Percentiles rank a stretch among this genome's conserved stretches.
Evolutionary conservation across 1,284 basidiomycete genomes (phyloP).

Genomic region (Macrocystidia cucumis): DNA sequence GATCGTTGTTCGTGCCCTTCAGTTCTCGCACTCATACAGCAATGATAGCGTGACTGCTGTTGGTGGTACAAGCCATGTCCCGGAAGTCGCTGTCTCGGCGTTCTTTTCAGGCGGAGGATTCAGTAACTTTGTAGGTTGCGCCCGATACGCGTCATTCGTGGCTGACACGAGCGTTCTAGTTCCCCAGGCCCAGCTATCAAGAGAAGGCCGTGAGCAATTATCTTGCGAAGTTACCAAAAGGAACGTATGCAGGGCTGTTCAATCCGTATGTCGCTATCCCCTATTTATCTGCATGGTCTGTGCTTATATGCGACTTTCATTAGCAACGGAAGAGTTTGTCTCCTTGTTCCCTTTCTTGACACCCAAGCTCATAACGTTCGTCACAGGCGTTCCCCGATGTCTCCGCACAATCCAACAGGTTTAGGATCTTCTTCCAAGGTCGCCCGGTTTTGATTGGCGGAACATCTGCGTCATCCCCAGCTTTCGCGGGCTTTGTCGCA

Average conservation of each 20-base stretch:
- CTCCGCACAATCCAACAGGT: conserved; percentile 43
- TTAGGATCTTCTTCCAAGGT: conserved; percentile 30
- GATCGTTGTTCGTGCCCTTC: conserved; percentile 2
- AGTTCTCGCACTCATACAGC: neutral
- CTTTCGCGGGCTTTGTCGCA: conserved; percentile 40
- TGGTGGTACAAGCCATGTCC: conserved; percentile 39
- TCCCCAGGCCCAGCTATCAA: conserved; percentile 50
- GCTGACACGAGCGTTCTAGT: too few relatives aligned
- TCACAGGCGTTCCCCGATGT: conserved; percentile 52
- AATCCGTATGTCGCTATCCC: conserved; percentile 11
- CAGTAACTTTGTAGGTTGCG: neutral
- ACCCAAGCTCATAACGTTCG: neutral
- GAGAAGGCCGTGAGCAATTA: conserved; percentile 23
- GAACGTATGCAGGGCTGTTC: neutral
- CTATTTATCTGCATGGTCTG: neutral
- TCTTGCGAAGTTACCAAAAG: neutral
- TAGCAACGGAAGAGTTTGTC: neutral
- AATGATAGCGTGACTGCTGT: conserved; percentile 34
- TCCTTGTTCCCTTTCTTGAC: neutral
- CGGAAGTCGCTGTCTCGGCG: conserved; percentile 37
- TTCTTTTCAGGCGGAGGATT: neutral
- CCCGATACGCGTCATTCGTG: neutral
- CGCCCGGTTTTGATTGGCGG: conserved; percentile 24
- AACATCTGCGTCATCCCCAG: conserved; percentile 47
- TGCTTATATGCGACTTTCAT: neutral